Percentiles rank a stretch among this genome's conserved stretches.
These are phyloP conservation scores for Solanum clarkiae DNA, from an alignment of 257 asterid species.

Conservation along the genomic window DNA sequence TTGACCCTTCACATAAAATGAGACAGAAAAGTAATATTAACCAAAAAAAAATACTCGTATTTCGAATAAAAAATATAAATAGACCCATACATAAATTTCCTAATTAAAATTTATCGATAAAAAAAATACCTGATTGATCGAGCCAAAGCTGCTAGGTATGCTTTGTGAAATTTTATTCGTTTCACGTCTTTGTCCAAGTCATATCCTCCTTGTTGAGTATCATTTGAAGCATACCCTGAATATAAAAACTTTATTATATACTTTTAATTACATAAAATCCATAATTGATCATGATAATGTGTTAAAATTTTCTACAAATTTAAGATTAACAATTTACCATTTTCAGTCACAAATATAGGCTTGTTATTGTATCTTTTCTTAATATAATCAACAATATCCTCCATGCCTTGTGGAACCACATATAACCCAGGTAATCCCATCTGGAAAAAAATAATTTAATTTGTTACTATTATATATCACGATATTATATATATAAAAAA, in stretches of 20 bases:
- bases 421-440: slow-evolving; percentile 31
- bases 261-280: not conserved
- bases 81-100: not conserved
- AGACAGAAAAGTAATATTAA: too few species aligned
- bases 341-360: slow-evolving; percentile 63
- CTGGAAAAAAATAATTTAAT: slow-evolving; percentile 8
- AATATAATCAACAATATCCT: slow-evolving; percentile 26
- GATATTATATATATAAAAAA: not conserved
- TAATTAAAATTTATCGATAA: not conserved
- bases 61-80: not conserved
- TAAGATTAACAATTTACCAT: slow-evolving; percentile 25
- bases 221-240: slow-evolving; percentile 44
- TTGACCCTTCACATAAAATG: too few species aligned
- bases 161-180: slow-evolving; percentile 37
- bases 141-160: slow-evolving; percentile 48
- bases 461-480: not conserved
- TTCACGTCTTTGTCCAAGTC: slow-evolving; percentile 26
- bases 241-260: not conserved
- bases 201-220: not conserved
- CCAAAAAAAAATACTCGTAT: too few species aligned
- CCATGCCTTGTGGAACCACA: slow-evolving; percentile 63
- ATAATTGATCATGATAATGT: not conserved
- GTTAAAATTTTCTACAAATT: too few species aligned
- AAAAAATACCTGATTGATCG: slow-evolving; percentile 49
- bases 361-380: slow-evolving; percentile 56